phyloP scores from a whole-genome alignment of 108 stramenopile species.

The Nitzschia inconspicua region DNA sequence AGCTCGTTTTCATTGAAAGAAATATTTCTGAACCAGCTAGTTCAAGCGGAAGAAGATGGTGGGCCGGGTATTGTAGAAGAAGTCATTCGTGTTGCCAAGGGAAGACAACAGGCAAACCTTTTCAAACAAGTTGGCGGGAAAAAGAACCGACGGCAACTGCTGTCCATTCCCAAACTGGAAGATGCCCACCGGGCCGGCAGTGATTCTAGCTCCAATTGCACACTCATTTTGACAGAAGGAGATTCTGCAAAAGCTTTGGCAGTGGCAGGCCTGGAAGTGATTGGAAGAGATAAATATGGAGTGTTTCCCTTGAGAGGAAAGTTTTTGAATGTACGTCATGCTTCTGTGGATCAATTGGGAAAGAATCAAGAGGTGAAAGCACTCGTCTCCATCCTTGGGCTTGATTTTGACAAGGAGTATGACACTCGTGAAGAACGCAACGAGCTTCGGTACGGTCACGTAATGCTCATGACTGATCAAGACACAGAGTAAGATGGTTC shows the following conservation, averaged over 20 bases:
- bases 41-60: constrained; percentile 41
- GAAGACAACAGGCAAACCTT: constrained; percentile 64
- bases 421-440: constrained; percentile 55
- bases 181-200: constrained; percentile 92
- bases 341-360: constrained; percentile 72
- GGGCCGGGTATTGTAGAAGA: constrained; percentile 80
- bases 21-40: constrained; percentile 49
- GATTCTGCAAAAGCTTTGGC: constrained; percentile 98
- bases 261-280: constrained; percentile 93
- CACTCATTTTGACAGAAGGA: constrained; percentile 98
- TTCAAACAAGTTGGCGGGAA: constrained; percentile 64
- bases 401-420: constrained; percentile 85
- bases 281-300: constrained; percentile 93
- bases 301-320: constrained; percentile 99
- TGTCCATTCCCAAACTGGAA: constrained; percentile 88
- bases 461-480: constrained; percentile 95
- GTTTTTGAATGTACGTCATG: constrained; percentile 96
- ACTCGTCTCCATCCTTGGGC: constrained; percentile 76
- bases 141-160: constrained; percentile 55
- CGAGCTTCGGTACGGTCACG: constrained; percentile 82
- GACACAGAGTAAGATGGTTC: too few species aligned
- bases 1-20: constrained; percentile 48
- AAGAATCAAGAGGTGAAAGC: constrained; percentile 95
- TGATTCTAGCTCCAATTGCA: constrained; percentile 56
- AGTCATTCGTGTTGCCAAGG: constrained; percentile 47